These are phyloP conservation scores for Oenanthe javanica DNA, from an alignment of 140 eudicot species.

Conservation along the genomic window DNA sequence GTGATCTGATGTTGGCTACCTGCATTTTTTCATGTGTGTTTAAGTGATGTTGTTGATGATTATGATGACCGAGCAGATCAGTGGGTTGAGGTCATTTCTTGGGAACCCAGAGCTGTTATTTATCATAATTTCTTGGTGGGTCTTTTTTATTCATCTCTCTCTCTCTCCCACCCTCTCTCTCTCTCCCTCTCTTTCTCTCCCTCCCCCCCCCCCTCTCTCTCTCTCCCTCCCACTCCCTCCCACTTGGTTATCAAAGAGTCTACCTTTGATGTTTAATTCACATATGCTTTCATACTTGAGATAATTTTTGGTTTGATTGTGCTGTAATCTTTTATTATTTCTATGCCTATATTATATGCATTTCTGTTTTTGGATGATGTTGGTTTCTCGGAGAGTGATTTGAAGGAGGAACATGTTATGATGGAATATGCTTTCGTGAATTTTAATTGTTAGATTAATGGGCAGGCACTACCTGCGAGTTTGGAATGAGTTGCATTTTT, in stretches of 20 bases:
- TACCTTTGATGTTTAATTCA: background rate
- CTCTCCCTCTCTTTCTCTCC: background rate
- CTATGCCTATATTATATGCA: background rate
- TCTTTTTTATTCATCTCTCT: background rate
- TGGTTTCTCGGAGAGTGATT: background rate
- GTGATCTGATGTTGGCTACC: constrained; percentile 8
- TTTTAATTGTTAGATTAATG: background rate
- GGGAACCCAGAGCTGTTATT: constrained; percentile 92
- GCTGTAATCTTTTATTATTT: background rate
- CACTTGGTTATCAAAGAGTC: background rate
- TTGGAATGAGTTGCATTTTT: background rate
- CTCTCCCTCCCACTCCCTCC: background rate
- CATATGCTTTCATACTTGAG: background rate
- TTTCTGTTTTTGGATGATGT: background rate
- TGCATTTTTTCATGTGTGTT: constrained; percentile 10
- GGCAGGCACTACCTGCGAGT: background rate
- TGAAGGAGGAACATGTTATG: background rate
- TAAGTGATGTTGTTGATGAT: constrained; percentile 33
- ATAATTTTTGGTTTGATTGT: background rate
- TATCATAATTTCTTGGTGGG: constrained; percentile 87
- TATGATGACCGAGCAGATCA: constrained; percentile 48
- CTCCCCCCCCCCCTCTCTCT: fast-evolving
- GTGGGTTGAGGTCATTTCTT: constrained; percentile 92
- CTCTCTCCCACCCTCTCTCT: background rate
- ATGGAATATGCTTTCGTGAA: background rate